Evolutionary conservation across 257 asterid genomes (phyloP), one percentile per base, ranked within the genome.

Genomic region (Capsicum rhomboideum): DNA sequence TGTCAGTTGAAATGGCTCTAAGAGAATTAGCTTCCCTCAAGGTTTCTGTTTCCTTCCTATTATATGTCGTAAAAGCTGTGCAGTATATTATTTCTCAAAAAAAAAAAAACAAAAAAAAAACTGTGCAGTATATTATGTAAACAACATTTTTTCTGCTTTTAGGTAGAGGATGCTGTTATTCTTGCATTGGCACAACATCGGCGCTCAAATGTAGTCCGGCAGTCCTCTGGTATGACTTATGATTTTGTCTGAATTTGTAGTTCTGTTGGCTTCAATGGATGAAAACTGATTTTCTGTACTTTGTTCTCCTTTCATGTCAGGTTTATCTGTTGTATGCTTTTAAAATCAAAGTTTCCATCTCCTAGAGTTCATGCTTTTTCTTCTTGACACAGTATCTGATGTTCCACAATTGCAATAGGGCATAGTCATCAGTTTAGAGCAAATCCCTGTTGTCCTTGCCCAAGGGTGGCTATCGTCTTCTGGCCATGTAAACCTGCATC

Each of bases 1-100:
- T 97, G 85, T 91, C 99, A 17, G 99, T 97, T 85, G 99, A 97
- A 92, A 97, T 97, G 99, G 99, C 97, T 80, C 92, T 95, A 79
- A 93, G 93, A 88, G 99, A 97, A 89, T 87, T 97, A 84, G 97
- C 99, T 86, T 95, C 99, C 84, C 91, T 97, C 82, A 97, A 97
- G 99, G 99, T 95, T 68, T 64, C 42, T 56, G 56, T 81, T 85
- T 68, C 34, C 7, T 78, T 69, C 81, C 11, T 20, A 63, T 75
- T 50, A 80, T 16, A 58, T 84, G 66, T 85, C 77, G 21, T 75
- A n/a, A 29, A 55, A n/a, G 12, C 17, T 44, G 31, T 58, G 44
- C 49, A 12, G 34, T 21, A 55, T 58, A 23, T 44, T 72, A 64
- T 14, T 28, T 28, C 40, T 63, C 4, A 63, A 26, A 23, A 56